Percentiles rank a stretch among this genome's conserved stretches.
Conservation (phyloP, 305 asterid genomes). For the Striga hermonthica region DNA sequence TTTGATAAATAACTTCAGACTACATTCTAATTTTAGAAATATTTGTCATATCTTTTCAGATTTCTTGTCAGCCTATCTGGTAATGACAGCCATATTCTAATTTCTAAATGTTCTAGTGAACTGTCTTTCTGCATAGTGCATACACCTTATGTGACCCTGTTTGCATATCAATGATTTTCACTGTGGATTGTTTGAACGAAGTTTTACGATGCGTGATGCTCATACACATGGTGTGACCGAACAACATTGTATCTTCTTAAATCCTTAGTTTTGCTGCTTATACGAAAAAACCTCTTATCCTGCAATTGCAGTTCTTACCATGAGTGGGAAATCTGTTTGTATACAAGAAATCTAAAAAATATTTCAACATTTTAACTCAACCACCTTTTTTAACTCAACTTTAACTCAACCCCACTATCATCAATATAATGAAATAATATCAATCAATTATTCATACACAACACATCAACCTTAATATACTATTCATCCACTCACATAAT, state of each 20-base stretch:
- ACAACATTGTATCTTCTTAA: constrained; percentile 9
- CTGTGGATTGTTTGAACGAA: constrained; percentile 19
- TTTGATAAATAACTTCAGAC: background rate
- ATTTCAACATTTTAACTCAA: too few relatives aligned
- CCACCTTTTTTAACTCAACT: too few relatives aligned
- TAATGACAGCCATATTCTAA: constrained; percentile 14
- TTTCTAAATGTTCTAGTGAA: background rate
- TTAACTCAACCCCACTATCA: too few relatives aligned
- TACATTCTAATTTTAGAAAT: constrained; percentile 1
- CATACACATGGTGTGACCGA: background rate
- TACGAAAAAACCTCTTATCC: constrained; percentile 10
- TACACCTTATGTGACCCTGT: constrained; percentile 8
- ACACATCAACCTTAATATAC: too few relatives aligned
- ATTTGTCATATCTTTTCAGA: constrained; percentile 7
- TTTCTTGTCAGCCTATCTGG: constrained; percentile 13
- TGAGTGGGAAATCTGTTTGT: too few relatives aligned
- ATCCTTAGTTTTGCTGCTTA: constrained; percentile 13
- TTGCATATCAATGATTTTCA: constrained; percentile 12
- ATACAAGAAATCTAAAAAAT: too few relatives aligned
- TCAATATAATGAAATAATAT: too few relatives aligned
- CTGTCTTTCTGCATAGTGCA: constrained; percentile 4
- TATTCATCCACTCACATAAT: too few relatives aligned
- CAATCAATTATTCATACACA: too few relatives aligned
- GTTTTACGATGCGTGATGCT: constrained; percentile 7
- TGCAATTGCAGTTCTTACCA: constrained; percentile 19